Base-by-base conservation (phyloP, 164 flowering plant species). In the Vitis labrusca region DNA sequence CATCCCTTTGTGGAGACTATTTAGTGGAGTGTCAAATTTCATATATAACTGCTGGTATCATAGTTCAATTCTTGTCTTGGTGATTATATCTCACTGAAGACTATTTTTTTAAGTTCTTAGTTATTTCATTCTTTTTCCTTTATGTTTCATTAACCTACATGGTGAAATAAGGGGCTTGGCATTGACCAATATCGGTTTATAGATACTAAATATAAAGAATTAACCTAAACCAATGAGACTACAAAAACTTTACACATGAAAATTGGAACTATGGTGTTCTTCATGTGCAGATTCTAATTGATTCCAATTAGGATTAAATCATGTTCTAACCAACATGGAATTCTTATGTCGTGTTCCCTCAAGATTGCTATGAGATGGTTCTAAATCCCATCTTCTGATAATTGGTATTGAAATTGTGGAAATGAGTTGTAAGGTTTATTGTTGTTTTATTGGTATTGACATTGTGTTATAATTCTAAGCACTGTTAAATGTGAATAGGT, bases 1-100 rank as follows among this genome's bases (percentile, higher is more conserved):
- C 7, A 56, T 83, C 53, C 98, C 98, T 29, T 69, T 93, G 37
- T 93, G 98, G 94, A 85, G 87, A 74, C 79, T 93, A 29, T 91
- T 91, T 79, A 97, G 97, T 65, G 97, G 96, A 71, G 89, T 65
- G 64, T 82, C 89, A 54, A 76, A 93, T 81, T 80, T 89, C 54
- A 81, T 19, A 19, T 19, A 19, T 93, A 63, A 88, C 87, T 60
- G 90, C 98, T 66, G 97, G 89, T 81, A 93, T 93, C 63, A 93
- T 96, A 68, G 94, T 90, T 81, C 63, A 75, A 81, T 69, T 64
- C 56, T 64, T 72, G 3, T 27, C 50, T 63, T 29, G 14, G 17
- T n/a, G 54, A 50, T 50, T 30, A 13, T 32, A 60, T 23, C 63
- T 60, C 63, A 30, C 3, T 30, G 9, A 61, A 61, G 10, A 44